Evolutionary conservation across 805 yeast genomes (phyloP), one percentile per base, ranked within the genome.

Genomic region (Candida vaughaniae): DNA sequence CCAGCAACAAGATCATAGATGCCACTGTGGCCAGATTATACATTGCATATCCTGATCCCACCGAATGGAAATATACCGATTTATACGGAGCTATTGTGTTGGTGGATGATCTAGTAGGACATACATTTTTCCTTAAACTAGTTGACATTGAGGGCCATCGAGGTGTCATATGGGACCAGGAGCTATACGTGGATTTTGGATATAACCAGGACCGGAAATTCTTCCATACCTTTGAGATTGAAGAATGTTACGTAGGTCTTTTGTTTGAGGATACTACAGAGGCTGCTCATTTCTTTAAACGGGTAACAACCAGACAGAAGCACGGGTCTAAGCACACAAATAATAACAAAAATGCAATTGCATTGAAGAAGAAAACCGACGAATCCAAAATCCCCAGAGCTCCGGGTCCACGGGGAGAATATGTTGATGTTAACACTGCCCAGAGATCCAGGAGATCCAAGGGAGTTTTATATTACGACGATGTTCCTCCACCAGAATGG

Each of bases 101-200:
- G 6, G 96, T 85, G 14, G 96, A 93, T 58, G 99, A 93, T 60
- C 62, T 86, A 9, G 96, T 93, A 2, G 98, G 98, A 3, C 91
- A 91, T 59, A 88, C 96, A 0, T 89, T 86, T 53, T 93, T 89
- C 58, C 70, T 93, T 31, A 93, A 93, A 58, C 57, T 93, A 36
- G 95, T 93, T 5, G 99, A 93, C 53, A 79, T 91, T 22, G 54
- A 69, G 25, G 95, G 95, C 5, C 75, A 79, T 43, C 69, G 84
- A 28, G 98, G 98, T 23, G 95, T 93, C 0, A 47, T 93, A 0
- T 93, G 99, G 99, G 99, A 93, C 60, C 99, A 93, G 60, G 99
- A 93, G 60, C 62, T 93, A 33, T 91, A 86, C 52, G 81, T 87
- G 9, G 83, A 86, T 51, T 89, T 93, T 59, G 82, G 82, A 49